Base-by-base conservation (phyloP, 139 green algal species). In the Astrephomene gubernaculifera region DNA sequence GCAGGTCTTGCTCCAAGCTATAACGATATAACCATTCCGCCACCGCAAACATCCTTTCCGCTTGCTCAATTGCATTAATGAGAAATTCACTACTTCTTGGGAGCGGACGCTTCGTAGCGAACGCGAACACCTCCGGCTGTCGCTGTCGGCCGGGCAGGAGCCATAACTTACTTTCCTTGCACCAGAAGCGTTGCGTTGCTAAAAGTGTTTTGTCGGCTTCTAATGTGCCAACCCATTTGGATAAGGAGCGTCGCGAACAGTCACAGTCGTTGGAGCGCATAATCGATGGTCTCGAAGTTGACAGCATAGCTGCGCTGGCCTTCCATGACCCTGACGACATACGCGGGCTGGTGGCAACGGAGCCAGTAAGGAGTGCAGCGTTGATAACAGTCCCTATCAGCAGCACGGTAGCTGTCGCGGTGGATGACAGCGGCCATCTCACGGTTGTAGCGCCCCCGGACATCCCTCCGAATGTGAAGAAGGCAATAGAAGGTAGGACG, bases 401-500 rank as follows among this genome's bases (percentile, higher is more conserved):
- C 19, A 84, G 63, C 78, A 74, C 78, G 31, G 61, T 84, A 22
- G 78, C 63, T 0, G 78, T 84, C 22, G 7, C 36, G 0, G 7
- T 84, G 1, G 63, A 71, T 24, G 78, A 63, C 36, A 63, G 63
- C 43, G 43, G 41, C 8, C 31, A 61, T 29, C 41, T 84, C 22
- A 73, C 36, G 2, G 22, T 84, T 2, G 36, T 84, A 31, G 43
- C 78, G 0, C 60, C 78, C 3, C 63, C 78, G 3, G 43, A 64
- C 31, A 65, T 84, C 61, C 76, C 76, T 3, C 39, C 76, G 2
- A 84, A 84, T 44, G 63, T 84, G 31, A 84, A 84, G 31, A 74
- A 74, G 78, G 78, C 78, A 2, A 57, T 84, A 25, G 78, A 84
- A 29, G 61, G 78, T 84, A 22, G 27, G 43, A 41, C n/a, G n/a